A percentile compares a stretch with the other conserved stretches of the same genome.
phyloP scores from a whole-genome alignment of 352 stramenopile species.

The Phytophthora sp. region DNA sequence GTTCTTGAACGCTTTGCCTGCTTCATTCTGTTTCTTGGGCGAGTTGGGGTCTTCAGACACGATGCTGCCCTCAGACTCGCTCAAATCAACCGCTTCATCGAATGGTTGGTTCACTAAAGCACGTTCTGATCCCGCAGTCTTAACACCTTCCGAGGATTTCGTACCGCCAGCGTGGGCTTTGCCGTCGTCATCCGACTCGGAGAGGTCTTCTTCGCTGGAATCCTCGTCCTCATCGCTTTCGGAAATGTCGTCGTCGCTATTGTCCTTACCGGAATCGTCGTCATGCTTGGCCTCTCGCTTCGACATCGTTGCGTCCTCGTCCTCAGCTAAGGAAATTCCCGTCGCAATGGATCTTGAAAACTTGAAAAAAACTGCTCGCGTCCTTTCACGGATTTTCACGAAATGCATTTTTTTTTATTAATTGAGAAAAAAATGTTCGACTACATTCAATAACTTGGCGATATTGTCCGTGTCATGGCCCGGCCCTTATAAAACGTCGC shows the following conservation, averaged over 20 bases:
- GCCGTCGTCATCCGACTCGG: constrained; percentile 64
- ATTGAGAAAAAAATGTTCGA: background rate
- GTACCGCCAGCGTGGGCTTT: constrained; percentile 25
- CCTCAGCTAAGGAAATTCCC: background rate
- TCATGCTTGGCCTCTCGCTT: constrained; percentile 66
- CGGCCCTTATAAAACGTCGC: constrained; percentile 39
- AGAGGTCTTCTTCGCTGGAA: constrained; percentile 78
- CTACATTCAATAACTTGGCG: no score
- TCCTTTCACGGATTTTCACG: constrained; percentile 34
- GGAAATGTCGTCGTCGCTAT: constrained; percentile 64
- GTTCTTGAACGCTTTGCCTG: constrained; percentile 59
- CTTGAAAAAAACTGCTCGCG: no score
- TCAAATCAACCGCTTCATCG: constrained; percentile 88
- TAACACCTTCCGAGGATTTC: constrained; percentile 12
- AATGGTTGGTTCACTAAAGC: constrained; percentile 83
- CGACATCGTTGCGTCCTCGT: constrained; percentile 44
- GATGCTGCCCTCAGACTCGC: constrained; percentile 76
- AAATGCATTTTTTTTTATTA: no score
- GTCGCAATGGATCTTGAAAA: constrained; percentile 30
- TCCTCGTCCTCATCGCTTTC: constrained; percentile 44
- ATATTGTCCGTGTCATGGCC: no score
- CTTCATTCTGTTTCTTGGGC: constrained; percentile 53
- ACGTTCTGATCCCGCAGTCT: constrained; percentile 48
- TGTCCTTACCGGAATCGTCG: constrained; percentile 48
- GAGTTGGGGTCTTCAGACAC: constrained; percentile 58